These are phyloP conservation scores for Alternaria gansuensis DNA, from an alignment of 2,329 filamentous ascomycete genomes.

Conservation along the genomic window DNA sequence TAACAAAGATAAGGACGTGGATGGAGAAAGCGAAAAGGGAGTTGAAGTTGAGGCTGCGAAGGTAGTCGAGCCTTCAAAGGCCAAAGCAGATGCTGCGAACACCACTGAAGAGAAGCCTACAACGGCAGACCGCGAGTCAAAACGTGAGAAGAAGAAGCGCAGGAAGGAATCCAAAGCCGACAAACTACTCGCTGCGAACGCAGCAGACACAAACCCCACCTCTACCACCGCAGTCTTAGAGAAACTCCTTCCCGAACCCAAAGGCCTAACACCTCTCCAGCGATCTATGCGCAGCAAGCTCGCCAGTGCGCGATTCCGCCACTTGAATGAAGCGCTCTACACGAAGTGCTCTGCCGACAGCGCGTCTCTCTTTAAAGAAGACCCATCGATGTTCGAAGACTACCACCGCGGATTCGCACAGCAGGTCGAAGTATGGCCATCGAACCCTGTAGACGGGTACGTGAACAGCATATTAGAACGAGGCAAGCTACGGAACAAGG, in stretches of 20 bases:
- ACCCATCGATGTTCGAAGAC: constrained; percentile 92
- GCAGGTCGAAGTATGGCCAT: constrained; percentile 94
- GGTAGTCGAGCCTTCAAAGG: constrained; percentile 39
- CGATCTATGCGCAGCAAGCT: constrained; percentile 94
- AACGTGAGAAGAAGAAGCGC: constrained; percentile 34
- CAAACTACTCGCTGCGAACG: constrained; percentile 17
- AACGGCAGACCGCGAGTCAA: constrained; percentile 33
- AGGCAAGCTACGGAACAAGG: constrained; percentile 62
- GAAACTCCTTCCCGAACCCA: constrained; percentile 49
- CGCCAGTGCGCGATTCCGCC: constrained; percentile 92
- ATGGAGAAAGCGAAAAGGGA: constrained; percentile 30
- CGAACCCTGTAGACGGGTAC: constrained; percentile 93
- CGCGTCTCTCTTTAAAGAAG: constrained; percentile 80
- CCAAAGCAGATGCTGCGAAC: constrained; percentile 13
- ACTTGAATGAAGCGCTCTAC: constrained; percentile 96
- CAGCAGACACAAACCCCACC: constrained; percentile 21
- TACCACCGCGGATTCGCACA: constrained; percentile 97
- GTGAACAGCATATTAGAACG: constrained; percentile 74
- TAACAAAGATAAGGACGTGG: constrained; percentile 37
- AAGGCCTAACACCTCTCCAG: constrained; percentile 89
- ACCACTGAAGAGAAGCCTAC: constrained; percentile 23
- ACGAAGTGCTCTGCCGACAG: constrained; percentile 86
- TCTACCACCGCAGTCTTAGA: constrained; percentile 17
- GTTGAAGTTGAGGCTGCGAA: constrained; percentile 32
- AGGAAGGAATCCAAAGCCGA: constrained; percentile 22